phyloP scores from a whole-genome alignment of 192 early-diverging fungal genomes.

The Coemansia asiatica region DNA sequence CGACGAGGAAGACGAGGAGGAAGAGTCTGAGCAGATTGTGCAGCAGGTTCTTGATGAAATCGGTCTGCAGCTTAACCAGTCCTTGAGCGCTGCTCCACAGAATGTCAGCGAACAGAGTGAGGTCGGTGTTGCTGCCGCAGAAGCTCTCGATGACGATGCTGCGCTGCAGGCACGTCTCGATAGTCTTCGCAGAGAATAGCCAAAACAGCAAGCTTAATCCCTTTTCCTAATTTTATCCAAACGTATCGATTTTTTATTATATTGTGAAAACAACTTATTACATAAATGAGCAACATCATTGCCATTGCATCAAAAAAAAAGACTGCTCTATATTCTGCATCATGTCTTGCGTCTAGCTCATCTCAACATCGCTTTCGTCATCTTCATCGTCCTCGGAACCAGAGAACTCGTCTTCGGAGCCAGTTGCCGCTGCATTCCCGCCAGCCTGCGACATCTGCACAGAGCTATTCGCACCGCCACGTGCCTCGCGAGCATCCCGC shows the following conservation, averaged over 20 bases:
- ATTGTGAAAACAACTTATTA: too few species aligned
- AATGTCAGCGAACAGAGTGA: conserved; percentile 56
- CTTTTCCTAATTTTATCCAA: conserved; percentile 4
- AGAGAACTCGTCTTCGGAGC: conserved; percentile 15
- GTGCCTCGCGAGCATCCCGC: conserved; percentile 31
- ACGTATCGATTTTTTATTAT: too few species aligned
- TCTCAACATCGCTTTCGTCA: conserved; percentile 10
- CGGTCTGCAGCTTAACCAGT: conserved; percentile 67
- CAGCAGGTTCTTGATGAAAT: conserved; percentile 95
- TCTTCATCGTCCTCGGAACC: conserved; percentile 9
- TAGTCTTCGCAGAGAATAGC: conserved; percentile 82
- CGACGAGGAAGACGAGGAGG: conserved; percentile 81
- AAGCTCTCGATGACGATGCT: conserved; percentile 59
- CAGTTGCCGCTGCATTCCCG: neutral
- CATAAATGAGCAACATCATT: too few species aligned
- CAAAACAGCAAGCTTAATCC: neutral
- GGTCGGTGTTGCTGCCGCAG: conserved; percentile 34
- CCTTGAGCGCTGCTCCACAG: conserved; percentile 54
- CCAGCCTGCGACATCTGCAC: conserved; percentile 26
- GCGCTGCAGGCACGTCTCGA: conserved; percentile 87
- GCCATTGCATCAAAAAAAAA: conserved; percentile 5
- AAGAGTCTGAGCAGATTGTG: conserved; percentile 86
- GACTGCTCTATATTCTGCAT: neutral
- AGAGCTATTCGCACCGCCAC: conserved; percentile 8
- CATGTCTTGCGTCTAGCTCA: neutral